Base-by-base conservation (phyloP, 768 basidiomycete genomes). In the Exsudoporus frostii region DNA sequence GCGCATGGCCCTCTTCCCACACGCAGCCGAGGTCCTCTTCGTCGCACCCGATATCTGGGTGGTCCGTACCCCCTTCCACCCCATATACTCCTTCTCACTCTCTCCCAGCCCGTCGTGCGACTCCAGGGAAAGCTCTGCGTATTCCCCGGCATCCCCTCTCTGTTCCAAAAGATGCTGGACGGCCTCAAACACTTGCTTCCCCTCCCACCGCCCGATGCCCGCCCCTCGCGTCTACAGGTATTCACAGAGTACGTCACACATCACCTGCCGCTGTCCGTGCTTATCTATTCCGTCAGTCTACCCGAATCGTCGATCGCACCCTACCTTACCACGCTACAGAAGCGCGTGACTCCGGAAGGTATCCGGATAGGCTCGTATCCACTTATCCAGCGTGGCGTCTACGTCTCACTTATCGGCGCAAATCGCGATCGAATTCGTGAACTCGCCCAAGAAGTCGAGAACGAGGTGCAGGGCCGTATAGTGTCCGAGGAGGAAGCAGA, bases 1-100 rank as follows among this genome's bases (percentile, higher is more conserved):
- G 58, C 78, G 93, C 45, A 98, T 98, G 95, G 95, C 92, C 0
- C 71, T 93, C 34, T 92, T 98, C 65, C 95, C 95, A 0, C 78
- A 80, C 15, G 69, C 78, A 4, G 84, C 85, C 0, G 93, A 98
- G 66, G 80, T 88, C 10, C 68, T 98, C 2, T 94, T 87, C 65
- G 85, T 93, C 7, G 81, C 79, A 9, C 75, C 78, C 53, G 90
- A 92, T 56, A 75, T 94, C 48, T 97, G 92, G 90, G 93, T 95
- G 65, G 87, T 90, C 60, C 60, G 87, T 74, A 1, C 6, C 33
- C 33, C 7, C 22, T 13, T 1, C 6, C 19, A 0, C 0, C 19
- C 20, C 7, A 4, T 29, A 1, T 1, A 27, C 33, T 17, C 48
- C 17, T 30, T 52, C 56, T 54, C 46, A 51, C 46, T 0, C 51